phyloP scores from a whole-genome alignment of 495 filamentous ascomycete species.

The Talaromyces borbonicus region DNA sequence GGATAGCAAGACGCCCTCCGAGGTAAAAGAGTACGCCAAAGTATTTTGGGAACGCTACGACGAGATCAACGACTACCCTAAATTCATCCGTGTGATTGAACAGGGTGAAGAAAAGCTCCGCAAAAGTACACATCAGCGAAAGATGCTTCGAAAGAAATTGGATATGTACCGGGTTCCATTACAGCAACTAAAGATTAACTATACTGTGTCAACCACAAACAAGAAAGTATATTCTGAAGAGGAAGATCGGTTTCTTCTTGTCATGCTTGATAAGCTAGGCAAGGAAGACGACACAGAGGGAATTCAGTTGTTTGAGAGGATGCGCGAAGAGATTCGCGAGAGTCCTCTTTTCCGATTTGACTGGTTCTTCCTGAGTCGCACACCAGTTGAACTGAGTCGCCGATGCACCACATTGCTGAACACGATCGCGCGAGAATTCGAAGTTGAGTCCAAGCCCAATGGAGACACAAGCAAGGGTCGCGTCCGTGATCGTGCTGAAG shows the following conservation, averaged over 20 bases:
- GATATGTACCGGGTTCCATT: slow-evolving; percentile 90
- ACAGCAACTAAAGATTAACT: slow-evolving; percentile 97
- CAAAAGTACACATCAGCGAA: slow-evolving; percentile 84
- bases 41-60: slow-evolving; percentile 91
- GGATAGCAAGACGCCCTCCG: slow-evolving; percentile 76
- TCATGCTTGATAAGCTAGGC: slow-evolving; percentile 84
- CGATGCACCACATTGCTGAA: slow-evolving; percentile 90
- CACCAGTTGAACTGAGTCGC: slow-evolving; percentile 82
- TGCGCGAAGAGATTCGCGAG: slow-evolving; percentile 87
- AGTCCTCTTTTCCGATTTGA: slow-evolving; percentile 95
- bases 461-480: slow-evolving; percentile 58
- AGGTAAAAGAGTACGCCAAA: slow-evolving; percentile 82
- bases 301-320: slow-evolving; percentile 61
- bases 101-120: slow-evolving; percentile 81
- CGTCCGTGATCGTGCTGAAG: slow-evolving; percentile 64
- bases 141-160: slow-evolving; percentile 93
- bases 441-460: slow-evolving; percentile 50
- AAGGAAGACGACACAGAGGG: slow-evolving; percentile 61
- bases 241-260: slow-evolving; percentile 92
- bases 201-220: slow-evolving; percentile 97
- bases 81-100: slow-evolving; percentile 79
- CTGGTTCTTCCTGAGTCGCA: slow-evolving; percentile 96
- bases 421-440: slow-evolving; percentile 89
- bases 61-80: slow-evolving; percentile 78
- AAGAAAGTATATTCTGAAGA: slow-evolving; percentile 99